Evolutionary conservation across 2,329 filamentous ascomycete species (phyloP), one percentile per base, ranked within the genome.

Genomic region (Monascus ruber): DNA sequence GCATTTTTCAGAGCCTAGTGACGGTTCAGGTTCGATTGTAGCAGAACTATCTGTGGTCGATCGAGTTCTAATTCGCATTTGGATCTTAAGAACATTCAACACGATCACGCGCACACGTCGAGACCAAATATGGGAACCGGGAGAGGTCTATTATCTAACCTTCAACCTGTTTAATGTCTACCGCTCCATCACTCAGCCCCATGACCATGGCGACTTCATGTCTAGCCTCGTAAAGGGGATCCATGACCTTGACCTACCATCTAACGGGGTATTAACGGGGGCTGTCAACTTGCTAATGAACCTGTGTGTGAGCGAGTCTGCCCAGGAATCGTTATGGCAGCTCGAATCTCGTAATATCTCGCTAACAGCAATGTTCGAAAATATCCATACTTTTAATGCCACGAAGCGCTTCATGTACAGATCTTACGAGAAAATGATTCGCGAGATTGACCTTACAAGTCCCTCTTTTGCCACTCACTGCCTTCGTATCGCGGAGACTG

Each of bases 401-500:
- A 45, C 51, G 8, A 47, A 47, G 10, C 34, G 31, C 1, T 48
- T 52, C 27, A 56, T 62, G 34, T 53, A 54, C 31, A 43, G 47
- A 24, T 44, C 45, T 4, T 56, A 61, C 25, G 52, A 61, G 29
- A 45, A 52, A 33, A 50, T 59, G 44, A 51, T 58, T 34, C 49
- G 49, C 31, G 41, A 52, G 10, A 50, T 60, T 11, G 55, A 66
- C 39, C 43, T 65, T 33, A 61, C 62, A 10, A 54, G 42, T 32
- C 48, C 55, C 4, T 43, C 42, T 4, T 63, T 62, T 33, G 46
- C 59, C 11, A 41, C 54, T 11, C 49, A 58, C 27, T 50, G 52
- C 27, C 40, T 65, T 28, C 44, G 47, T 6, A 44, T 60, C 33
- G 59, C 52, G 5, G 47, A 59, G 41, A 52, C 49, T 2, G 58